Base-by-base conservation (phyloP, 441 rosid species). In the Manihot esculenta region DNA sequence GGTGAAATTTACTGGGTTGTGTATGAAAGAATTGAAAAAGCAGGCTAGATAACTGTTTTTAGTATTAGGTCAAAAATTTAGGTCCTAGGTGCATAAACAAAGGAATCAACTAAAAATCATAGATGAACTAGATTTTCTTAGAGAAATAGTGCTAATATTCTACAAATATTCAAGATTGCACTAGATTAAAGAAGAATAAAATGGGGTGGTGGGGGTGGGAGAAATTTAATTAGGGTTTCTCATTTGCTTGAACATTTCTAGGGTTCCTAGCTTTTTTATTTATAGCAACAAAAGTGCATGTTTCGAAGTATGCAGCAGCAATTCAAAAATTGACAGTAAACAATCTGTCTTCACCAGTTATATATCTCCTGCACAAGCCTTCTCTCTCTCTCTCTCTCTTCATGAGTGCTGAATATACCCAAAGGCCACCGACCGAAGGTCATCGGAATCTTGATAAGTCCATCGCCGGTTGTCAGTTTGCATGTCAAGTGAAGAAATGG, bases 371-470 rank as follows among this genome's bases (percentile, higher is more conserved):
- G 49, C 26, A 63, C 70, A 38, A 30, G 38, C 18, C 41, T 18
- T 6, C 38, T 1, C 51, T 42, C 11, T 13, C 20, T 42, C 11
- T 9, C 14, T 23, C 35, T 48, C 20, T 61, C 70, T 53, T 87
- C 66, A 83, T 38, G 81, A 83, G 71, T 81, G 81, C 20, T 82
- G 86, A 58, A 72, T 50, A 68, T 81, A 84, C 33, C 94, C 88
- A 30, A 82, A 85, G 55, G 91, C 84, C 10, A 79, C 79, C 3
- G 86, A 83, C 54, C 81, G 87, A 71, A 85, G 91, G 58, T 85
- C 94, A 24, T 89, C 87, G 0, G 72, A 62, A 1, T 85, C 86
- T 62, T 77, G 86, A 51, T 78, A 80, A 11, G 38, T 69, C 94
- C 89, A 83, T 75, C 81, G 86, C 74, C 59, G 69, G 68, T 74